phyloP scores from a whole-genome alignment of 176 grass and related monocot genomes.

The Oryza longistaminata region DNA sequence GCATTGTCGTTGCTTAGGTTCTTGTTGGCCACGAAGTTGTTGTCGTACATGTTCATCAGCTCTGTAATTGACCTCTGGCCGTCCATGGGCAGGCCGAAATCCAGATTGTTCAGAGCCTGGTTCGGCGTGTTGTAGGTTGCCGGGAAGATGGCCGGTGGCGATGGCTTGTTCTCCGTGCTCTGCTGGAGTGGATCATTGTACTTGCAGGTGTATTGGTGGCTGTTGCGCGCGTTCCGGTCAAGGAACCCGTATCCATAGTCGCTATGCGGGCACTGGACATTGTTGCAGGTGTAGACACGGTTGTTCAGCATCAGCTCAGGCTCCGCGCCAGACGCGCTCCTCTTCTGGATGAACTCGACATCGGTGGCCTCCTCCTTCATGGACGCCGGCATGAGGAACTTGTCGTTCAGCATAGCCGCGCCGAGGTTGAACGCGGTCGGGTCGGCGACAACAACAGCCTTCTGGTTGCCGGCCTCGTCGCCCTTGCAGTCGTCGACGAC shows the following conservation, averaged over 20 bases:
- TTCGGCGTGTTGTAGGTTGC: slow-evolving; percentile 42
- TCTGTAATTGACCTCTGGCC: slow-evolving; percentile 67
- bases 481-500: slow-evolving; percentile 66
- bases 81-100: slow-evolving; percentile 61
- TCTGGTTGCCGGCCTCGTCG: slow-evolving; percentile 53
- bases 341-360: slow-evolving; percentile 78
- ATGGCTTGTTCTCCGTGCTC: slow-evolving; percentile 59
- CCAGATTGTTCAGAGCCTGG: slow-evolving; percentile 47
- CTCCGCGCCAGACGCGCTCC: slow-evolving; percentile 33
- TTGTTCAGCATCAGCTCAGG: slow-evolving; percentile 56
- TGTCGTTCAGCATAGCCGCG: slow-evolving; percentile 50
- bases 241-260: slow-evolving; percentile 65
- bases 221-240: slow-evolving; percentile 71
- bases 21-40: slow-evolving; percentile 46
- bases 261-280: slow-evolving; percentile 63
- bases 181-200: slow-evolving; percentile 47
- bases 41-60: slow-evolving; percentile 91
- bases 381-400: slow-evolving; percentile 45
- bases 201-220: slow-evolving; percentile 76
- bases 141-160: slow-evolving; percentile 47
- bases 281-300: slow-evolving; percentile 76
- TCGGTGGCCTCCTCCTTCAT: slow-evolving; percentile 75
- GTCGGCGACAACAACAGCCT: slow-evolving; percentile 25
- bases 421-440: slow-evolving; percentile 49
- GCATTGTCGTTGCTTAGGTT: slow-evolving; percentile 42